These are phyloP conservation scores for Pezicula neosporulosa DNA, from an alignment of 2,329 filamentous ascomycete species.

Conservation along the genomic window DNA sequence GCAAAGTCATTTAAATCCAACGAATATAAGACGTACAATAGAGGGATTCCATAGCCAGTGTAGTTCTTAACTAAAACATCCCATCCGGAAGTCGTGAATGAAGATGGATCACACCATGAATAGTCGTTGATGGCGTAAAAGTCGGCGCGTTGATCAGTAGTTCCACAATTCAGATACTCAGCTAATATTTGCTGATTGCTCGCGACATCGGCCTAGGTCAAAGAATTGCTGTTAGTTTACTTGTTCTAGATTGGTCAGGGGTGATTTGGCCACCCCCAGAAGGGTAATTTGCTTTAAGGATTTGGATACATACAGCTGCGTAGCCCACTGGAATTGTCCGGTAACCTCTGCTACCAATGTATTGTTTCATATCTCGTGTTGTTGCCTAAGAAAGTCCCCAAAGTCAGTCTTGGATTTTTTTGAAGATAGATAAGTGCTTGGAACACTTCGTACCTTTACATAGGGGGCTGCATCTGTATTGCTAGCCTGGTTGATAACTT, in stretches of 20 bases:
- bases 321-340: slow-evolving; percentile 54
- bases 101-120: slow-evolving; percentile 61
- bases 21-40: slow-evolving; percentile 32
- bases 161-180: slow-evolving; percentile 71
- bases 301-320: slow-evolving; percentile 43
- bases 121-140: slow-evolving; percentile 67
- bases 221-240: too few relatives aligned
- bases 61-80: slow-evolving; percentile 67
- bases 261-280: too few relatives aligned
- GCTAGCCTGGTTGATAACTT: slow-evolving; percentile 52
- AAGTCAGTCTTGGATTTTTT: too few relatives aligned
- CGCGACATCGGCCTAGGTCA: slow-evolving; percentile 48
- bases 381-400: slow-evolving; percentile 34
- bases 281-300: too few relatives aligned
- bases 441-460: slow-evolving; percentile 36
- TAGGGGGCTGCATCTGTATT: slow-evolving; percentile 50
- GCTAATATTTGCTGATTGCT: slow-evolving; percentile 67
- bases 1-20: not conserved
- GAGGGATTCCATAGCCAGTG: slow-evolving; percentile 62
- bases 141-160: slow-evolving; percentile 61
- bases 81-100: slow-evolving; percentile 60
- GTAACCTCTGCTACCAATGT: slow-evolving; percentile 43
- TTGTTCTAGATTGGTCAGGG: too few relatives aligned
- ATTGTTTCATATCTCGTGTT: slow-evolving; percentile 53
- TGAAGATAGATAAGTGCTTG: too few relatives aligned